A percentile compares a stretch with the other conserved stretches of the same genome.
phyloP scores from a whole-genome alignment of 1,284 basidiomycete genomes.

The Malassezia equina region DNA sequence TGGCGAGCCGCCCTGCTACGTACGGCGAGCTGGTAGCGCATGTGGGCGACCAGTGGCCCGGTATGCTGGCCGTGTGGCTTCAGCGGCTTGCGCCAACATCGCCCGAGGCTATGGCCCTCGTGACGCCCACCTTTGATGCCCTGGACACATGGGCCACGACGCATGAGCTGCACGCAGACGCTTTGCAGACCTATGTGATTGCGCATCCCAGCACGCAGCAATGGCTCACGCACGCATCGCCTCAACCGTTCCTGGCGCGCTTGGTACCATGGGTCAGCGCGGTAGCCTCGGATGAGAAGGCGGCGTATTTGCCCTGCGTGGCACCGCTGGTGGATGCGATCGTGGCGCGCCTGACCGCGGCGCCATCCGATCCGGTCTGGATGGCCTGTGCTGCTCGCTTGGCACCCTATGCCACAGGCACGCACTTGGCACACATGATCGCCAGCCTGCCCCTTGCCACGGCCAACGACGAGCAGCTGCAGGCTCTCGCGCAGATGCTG shows the following conservation, averaged over 20 bases:
- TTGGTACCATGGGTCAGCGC: not conserved
- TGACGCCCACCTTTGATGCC: conserved; percentile 1
- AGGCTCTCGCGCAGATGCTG: not conserved
- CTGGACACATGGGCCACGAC: not conserved
- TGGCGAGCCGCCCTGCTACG: not conserved
- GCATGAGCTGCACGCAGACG: not conserved
- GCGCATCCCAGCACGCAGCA: not conserved
- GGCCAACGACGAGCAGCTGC: not conserved
- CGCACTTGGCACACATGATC: not conserved
- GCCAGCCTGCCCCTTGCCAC: not conserved
- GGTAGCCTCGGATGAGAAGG: not conserved
- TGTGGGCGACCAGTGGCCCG: not conserved
- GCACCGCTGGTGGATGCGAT: conserved; percentile 9
- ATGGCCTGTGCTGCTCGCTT: not conserved
- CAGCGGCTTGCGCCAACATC: conserved; percentile 1
- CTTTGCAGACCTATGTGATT: not conserved
- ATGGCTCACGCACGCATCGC: conserved; percentile 4
- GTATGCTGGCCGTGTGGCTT: conserved; percentile 3
- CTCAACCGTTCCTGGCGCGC: not conserved
- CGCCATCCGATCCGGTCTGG: not conserved
- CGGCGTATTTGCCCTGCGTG: not conserved
- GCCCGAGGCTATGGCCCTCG: not conserved
- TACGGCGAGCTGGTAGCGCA: not conserved
- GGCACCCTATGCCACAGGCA: not conserved
- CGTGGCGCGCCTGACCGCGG: not conserved